phyloP scores from a whole-genome alignment of 805 yeast genomes.

The Suhomyces pyralidae region DNA sequence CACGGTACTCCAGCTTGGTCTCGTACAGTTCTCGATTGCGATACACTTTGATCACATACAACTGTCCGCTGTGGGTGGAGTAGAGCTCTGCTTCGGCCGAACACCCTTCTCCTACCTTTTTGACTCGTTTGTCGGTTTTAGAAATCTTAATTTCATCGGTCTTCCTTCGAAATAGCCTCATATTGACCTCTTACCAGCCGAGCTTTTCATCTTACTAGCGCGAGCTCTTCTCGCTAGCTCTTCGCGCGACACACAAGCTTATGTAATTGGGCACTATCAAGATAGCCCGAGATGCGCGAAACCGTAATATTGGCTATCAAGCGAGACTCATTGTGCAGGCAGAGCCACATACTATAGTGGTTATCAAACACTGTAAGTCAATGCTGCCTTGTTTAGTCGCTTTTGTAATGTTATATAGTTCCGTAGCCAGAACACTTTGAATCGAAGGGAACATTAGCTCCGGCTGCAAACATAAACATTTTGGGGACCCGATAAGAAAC shows the following conservation, averaged over 20 bases:
- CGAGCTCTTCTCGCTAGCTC: neutral
- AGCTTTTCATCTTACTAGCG: neutral
- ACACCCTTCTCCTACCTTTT: conserved; percentile 25
- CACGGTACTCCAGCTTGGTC: conserved; percentile 34
- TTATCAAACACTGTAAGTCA: no score
- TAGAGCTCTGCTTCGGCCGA: conserved; percentile 34
- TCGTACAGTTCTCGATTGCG: conserved; percentile 39
- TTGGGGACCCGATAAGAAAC: no score
- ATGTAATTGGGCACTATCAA: neutral
- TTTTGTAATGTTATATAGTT: no score
- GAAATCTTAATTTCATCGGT: neutral
- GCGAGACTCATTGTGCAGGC: no score
- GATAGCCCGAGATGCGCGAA: neutral
- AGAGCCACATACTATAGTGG: no score
- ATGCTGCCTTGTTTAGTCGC: no score
- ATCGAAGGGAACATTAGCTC: no score
- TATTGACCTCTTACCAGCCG: no score
- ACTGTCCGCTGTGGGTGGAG: conserved; percentile 1
- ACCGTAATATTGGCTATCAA: no score
- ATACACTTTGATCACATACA: conserved; percentile 48
- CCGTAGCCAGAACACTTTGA: no score
- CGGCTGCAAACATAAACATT: no score
- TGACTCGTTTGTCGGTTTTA: neutral
- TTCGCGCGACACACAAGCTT: neutral
- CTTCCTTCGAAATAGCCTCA: neutral